Conservation (phyloP, 176 grass and related monocot genomes). For the Tuctoria greenei region DNA sequence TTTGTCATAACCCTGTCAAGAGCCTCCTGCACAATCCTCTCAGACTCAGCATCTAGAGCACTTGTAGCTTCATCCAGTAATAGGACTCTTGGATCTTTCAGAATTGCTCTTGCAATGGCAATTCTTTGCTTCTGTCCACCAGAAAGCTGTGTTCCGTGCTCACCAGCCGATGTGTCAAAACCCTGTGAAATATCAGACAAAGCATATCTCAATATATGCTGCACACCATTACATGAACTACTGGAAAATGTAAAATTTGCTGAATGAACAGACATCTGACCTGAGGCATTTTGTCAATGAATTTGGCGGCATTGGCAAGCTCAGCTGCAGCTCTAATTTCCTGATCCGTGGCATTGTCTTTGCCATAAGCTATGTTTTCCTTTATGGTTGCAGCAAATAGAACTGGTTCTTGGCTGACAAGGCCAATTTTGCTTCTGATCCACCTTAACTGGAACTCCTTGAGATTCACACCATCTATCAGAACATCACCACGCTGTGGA, state of each 20-base stretch:
- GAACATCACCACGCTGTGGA: constrained; percentile 58
- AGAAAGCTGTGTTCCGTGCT: constrained; percentile 83
- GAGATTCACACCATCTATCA: constrained; percentile 74
- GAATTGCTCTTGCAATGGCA: constrained; percentile 89
- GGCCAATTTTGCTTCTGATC: constrained; percentile 89
- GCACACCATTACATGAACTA: neutral
- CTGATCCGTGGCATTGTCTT: constrained; percentile 60
- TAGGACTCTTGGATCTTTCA: constrained; percentile 89
- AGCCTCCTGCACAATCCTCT: constrained; percentile 82
- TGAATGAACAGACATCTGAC: constrained; percentile 36
- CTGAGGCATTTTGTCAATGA: constrained; percentile 96
- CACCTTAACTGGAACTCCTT: constrained; percentile 84
- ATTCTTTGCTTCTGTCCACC: constrained; percentile 97
- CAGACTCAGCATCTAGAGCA: constrained; percentile 81
- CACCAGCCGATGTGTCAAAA: constrained; percentile 77
- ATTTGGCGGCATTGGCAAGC: constrained; percentile 90
- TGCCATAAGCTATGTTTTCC: constrained; percentile 89
- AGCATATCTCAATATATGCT: constrained; percentile 17
- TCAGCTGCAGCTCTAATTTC: constrained; percentile 91
- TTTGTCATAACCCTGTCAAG: constrained; percentile 86
- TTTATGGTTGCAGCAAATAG: constrained; percentile 74
- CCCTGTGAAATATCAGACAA: constrained; percentile 49
- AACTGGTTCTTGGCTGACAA: constrained; percentile 90
- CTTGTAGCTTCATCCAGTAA: constrained; percentile 91
- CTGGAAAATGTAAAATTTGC: neutral